Conservation (phyloP, 2,329 filamentous ascomycete species). For the Pestalotiopsis sp. region DNA sequence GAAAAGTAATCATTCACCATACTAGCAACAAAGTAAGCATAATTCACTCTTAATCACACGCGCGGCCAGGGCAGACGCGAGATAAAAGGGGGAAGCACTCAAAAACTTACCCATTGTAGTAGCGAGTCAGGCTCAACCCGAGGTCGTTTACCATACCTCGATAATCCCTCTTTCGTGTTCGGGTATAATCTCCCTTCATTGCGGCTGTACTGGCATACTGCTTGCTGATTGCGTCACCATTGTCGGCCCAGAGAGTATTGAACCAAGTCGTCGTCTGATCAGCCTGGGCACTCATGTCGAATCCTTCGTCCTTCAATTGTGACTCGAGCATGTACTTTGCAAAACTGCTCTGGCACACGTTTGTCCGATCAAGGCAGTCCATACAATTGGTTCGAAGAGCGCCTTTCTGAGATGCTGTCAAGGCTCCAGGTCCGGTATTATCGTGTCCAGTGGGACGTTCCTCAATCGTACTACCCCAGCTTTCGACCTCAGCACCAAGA, state of each 20-base stretch:
- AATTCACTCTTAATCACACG: neutral
- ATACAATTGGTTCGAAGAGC: constrained; percentile 96
- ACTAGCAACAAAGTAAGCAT: constrained; percentile 51
- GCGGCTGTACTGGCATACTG: constrained; percentile 96
- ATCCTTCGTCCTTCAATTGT: constrained; percentile 76
- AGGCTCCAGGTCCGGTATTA: constrained; percentile 34
- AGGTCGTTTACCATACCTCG: constrained; percentile 90
- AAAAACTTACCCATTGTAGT: constrained; percentile 63
- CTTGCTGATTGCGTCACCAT: constrained; percentile 92
- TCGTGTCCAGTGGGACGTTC: constrained; percentile 15
- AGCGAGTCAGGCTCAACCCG: constrained; percentile 80
- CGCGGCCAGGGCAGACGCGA: neutral
- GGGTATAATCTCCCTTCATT: constrained; percentile 94
- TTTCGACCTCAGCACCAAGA: constrained; percentile 68
- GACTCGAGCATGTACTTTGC: constrained; percentile 79
- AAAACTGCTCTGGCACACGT: constrained; percentile 92
- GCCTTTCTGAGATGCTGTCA: constrained; percentile 63
- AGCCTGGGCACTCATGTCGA: constrained; percentile 72
- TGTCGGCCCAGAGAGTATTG: constrained; percentile 96
- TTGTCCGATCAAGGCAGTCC: constrained; percentile 96
- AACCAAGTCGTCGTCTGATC: constrained; percentile 90
- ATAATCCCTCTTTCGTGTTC: constrained; percentile 88
- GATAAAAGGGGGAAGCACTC: neutral
- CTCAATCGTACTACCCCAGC: constrained; percentile 71
- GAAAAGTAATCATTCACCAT: constrained; percentile 98